phyloP scores from a whole-genome alignment of 306 rosid species.

The Macrotyloma uniflorum region DNA sequence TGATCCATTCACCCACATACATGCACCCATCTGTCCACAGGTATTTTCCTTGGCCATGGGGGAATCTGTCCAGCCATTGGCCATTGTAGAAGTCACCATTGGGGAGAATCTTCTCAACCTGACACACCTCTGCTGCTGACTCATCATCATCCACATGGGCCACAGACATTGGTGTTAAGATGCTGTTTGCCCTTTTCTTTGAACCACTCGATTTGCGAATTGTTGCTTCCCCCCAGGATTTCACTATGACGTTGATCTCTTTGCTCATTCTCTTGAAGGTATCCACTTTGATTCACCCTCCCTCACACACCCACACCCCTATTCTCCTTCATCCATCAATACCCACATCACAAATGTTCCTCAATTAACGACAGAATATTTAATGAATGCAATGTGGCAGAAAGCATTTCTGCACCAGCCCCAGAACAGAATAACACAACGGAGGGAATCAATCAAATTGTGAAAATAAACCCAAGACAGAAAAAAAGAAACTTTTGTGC shows the following conservation, averaged over 20 bases:
- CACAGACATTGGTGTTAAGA: slow-evolving; percentile 78
- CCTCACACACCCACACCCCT: slow-evolving; percentile 13
- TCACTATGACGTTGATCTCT: slow-evolving; percentile 60
- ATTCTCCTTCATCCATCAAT: slow-evolving; percentile 52
- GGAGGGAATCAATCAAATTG: slow-evolving; percentile 38
- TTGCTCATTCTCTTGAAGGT: slow-evolving; percentile 70
- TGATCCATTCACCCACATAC: slow-evolving; percentile 87
- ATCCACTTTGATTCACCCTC: slow-evolving; percentile 30
- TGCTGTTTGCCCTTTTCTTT: slow-evolving; percentile 65
- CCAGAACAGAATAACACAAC: slow-evolving; percentile 32
- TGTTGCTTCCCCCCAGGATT: slow-evolving; percentile 74
- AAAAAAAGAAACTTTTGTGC: neutral
- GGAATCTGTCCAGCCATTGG: slow-evolving; percentile 59
- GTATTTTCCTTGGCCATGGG: slow-evolving; percentile 84
- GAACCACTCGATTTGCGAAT: slow-evolving; percentile 64
- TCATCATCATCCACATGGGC: slow-evolving; percentile 84
- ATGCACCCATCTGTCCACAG: slow-evolving; percentile 92
- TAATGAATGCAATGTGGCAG: slow-evolving; percentile 2
- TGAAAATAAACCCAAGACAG: slow-evolving; percentile 19
- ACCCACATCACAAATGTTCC: slow-evolving; percentile 35
- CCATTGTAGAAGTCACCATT: slow-evolving; percentile 89
- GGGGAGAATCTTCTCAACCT: slow-evolving; percentile 58
- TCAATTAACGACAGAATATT: slow-evolving; percentile 16
- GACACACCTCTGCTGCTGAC: slow-evolving; percentile 48
- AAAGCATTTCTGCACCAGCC: slow-evolving; percentile 39